phyloP scores from a whole-genome alignment of 306 rosid species.

The Geum urbanum region DNA sequence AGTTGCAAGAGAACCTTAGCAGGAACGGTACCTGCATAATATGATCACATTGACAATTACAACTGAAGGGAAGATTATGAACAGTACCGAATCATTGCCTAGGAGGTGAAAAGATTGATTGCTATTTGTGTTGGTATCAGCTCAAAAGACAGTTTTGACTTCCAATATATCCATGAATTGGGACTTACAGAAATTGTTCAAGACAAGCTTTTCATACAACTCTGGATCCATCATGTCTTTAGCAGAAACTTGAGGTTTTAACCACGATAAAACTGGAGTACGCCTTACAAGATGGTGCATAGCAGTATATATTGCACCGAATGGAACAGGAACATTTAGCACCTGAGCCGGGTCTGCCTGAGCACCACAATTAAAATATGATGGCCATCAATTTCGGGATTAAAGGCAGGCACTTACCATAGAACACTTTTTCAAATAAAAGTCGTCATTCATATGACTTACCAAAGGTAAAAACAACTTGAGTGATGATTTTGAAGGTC shows the following conservation, averaged over 20 bases:
- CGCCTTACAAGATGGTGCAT: constrained; percentile 48
- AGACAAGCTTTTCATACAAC: constrained; percentile 63
- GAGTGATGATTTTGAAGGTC: constrained; percentile 72
- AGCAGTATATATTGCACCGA: constrained; percentile 56
- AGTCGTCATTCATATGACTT: constrained; percentile 39
- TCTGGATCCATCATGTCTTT: constrained; percentile 67
- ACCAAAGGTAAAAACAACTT: constrained; percentile 81
- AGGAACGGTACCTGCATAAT: constrained; percentile 69
- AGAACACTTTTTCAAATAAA: not conserved
- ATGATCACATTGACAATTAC: constrained; percentile 21
- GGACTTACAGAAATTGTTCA: constrained; percentile 71
- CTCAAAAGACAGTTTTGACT: not conserved
- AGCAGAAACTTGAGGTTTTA: constrained; percentile 65
- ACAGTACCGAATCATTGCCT: not conserved
- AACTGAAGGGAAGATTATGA: not conserved
- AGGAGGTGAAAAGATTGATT: not conserved
- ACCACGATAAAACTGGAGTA: constrained; percentile 68
- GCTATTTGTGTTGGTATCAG: not conserved
- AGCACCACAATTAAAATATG: constrained; percentile 21
- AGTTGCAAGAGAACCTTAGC: constrained; percentile 78
- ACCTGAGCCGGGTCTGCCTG: constrained; percentile 68
- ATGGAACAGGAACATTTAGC: constrained; percentile 75
- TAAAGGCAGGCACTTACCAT: constrained; percentile 8
- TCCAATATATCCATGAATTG: not conserved
- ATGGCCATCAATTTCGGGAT: constrained; percentile 10